Percentiles rank a stretch among this genome's conserved stretches.
Conservation (phyloP, 192 early-diverging fungal species). For the Podila epicladia region DNA sequence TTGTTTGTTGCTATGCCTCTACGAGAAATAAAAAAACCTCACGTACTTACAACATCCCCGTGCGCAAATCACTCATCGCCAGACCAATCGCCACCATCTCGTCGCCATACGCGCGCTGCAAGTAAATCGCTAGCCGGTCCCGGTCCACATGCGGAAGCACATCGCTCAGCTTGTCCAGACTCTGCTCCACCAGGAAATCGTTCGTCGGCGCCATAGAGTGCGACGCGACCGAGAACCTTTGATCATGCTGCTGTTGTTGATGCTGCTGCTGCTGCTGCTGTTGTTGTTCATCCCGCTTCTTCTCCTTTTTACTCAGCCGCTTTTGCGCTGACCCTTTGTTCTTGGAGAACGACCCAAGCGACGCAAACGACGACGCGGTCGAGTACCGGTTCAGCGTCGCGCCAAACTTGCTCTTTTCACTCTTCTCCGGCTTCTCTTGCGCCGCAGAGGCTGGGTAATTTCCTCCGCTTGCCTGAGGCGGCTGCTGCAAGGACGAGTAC, state of each 20-base stretch:
- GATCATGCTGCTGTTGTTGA: conserved; percentile 5
- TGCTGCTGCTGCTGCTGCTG: conserved; percentile 13
- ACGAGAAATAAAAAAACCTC: no score
- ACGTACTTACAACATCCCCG: conserved; percentile 54
- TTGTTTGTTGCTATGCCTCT: no score
- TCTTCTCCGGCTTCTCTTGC: conserved; percentile 8
- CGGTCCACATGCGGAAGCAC: conserved; percentile 61
- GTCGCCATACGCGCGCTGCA: conserved; percentile 55
- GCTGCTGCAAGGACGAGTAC: background rate
- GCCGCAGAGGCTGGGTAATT: background rate
- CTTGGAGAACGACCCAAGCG: conserved; percentile 35
- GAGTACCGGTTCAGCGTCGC: conserved; percentile 24
- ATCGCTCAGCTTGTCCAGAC: conserved; percentile 57
- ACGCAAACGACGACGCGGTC: conserved; percentile 26
- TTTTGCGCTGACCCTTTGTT: conserved; percentile 3
- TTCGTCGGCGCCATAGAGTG: conserved; percentile 12
- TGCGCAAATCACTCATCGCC: conserved; percentile 50
- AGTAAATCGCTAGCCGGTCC: conserved; percentile 46
- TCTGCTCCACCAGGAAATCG: conserved; percentile 45
- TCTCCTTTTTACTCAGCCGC: conserved; percentile 34
- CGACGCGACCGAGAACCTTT: conserved; percentile 28
- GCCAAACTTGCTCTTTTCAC: background rate
- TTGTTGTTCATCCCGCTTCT: conserved; percentile 21
- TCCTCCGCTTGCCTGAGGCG: background rate
- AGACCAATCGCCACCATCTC: conserved; percentile 59